Evolutionary conservation across 73 alveolate species (phyloP).

Genomic region (Paramecium octaurelia): DNA sequence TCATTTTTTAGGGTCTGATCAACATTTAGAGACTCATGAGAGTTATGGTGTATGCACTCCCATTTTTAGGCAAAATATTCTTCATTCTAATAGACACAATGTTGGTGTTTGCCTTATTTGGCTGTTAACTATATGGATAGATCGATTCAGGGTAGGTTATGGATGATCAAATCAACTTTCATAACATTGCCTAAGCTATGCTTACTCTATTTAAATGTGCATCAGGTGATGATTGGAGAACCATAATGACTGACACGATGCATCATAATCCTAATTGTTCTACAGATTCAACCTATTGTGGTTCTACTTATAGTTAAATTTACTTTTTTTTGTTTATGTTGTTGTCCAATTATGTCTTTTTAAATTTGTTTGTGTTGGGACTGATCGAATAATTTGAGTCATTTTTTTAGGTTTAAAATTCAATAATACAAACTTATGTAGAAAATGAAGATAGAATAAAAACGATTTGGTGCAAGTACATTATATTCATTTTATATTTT

Average conservation of each 20-base stretch:
- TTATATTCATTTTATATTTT: neutral
- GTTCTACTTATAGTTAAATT: neutral
- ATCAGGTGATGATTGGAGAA: slow-evolving; percentile 40
- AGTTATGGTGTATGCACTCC: slow-evolving; percentile 33
- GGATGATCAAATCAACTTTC: slow-evolving; percentile 16
- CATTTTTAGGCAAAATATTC: slow-evolving; percentile 14
- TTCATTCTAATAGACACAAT: neutral
- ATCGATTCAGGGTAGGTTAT: slow-evolving; percentile 1
- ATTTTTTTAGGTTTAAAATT: neutral
- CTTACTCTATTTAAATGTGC: neutral
- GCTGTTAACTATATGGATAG: slow-evolving; percentile 11
- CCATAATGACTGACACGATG: slow-evolving; percentile 26
- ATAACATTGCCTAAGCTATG: neutral
- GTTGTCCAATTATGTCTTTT: neutral
- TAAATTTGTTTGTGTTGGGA: slow-evolving; percentile 40
- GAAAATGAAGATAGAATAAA: neutral
- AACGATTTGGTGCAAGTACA: slow-evolving; percentile 33
- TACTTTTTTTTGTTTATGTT: neutral
- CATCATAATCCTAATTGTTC: slow-evolving; percentile 41
- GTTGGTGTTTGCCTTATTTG: neutral
- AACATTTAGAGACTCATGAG: neutral
- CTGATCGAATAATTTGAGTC: slow-evolving; percentile 33
- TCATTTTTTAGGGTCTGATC: neutral
- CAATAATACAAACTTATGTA: neutral
- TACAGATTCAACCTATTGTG: neutral